A percentile compares a stretch with the other conserved stretches of the same genome.
Evolutionary conservation across 257 asterid species (phyloP).

Genomic region (Verbascum thapsus): DNA sequence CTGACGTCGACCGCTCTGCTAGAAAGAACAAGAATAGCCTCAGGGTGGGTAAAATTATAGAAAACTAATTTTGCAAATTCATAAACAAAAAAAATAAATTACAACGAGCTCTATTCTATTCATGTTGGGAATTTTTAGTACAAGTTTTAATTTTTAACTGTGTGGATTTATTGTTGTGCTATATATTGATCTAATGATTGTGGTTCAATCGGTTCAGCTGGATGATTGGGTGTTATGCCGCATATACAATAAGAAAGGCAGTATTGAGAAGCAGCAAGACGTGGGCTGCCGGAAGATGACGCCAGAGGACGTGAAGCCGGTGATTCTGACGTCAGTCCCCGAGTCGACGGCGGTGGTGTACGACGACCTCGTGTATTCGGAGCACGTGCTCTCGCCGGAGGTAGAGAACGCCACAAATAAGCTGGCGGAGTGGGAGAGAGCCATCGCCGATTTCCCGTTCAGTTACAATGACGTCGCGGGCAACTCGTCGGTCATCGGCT

Average conservation of each 20-base stretch:
- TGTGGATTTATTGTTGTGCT: background rate
- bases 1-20: slow-evolving; percentile 60
- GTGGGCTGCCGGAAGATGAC: slow-evolving; percentile 23
- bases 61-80: background rate
- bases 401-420: slow-evolving; percentile 31
- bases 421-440: slow-evolving; percentile 21
- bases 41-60: slow-evolving; percentile 48
- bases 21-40: slow-evolving; percentile 47
- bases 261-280: slow-evolving; percentile 37
- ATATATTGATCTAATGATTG: background rate
- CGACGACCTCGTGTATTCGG: slow-evolving; percentile 40
- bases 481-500: background rate
- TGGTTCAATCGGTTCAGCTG: slow-evolving; percentile 36
- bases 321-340: slow-evolving; percentile 29
- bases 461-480: slow-evolving; percentile 42
- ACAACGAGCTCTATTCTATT: no score
- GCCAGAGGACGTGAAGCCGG: slow-evolving; percentile 45
- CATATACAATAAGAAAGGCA: slow-evolving; percentile 58
- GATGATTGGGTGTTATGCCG: slow-evolving; percentile 76
- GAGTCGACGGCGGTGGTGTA: slow-evolving; percentile 15
- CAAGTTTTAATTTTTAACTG: background rate
- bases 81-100: background rate
- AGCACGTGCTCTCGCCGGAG: slow-evolving; percentile 38
- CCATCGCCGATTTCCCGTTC: slow-evolving; percentile 29
- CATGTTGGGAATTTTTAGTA: no score